Conservation (phyloP, 140 eudicot genomes). For the Bidens hawaiensis region DNA sequence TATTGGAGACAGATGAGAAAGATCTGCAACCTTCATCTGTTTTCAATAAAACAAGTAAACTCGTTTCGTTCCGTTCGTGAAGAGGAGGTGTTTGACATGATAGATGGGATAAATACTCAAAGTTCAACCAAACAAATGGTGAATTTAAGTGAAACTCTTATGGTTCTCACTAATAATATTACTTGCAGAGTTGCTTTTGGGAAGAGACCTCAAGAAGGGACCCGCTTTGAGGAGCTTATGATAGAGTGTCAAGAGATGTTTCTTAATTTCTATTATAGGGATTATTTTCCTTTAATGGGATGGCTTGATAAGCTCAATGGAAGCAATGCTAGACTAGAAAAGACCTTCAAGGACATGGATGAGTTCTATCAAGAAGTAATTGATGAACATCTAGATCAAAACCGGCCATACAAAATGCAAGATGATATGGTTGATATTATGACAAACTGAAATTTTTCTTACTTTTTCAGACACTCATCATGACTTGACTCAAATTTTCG, state of each 20-base stretch:
- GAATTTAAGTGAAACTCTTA: conserved; percentile 20
- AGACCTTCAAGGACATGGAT: conserved; percentile 27
- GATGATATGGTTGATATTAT: conserved; percentile 43
- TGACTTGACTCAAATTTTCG: too few relatives aligned
- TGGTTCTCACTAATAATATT: background rate
- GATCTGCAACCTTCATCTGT: conserved; percentile 18
- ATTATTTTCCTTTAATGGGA: too few relatives aligned
- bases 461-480: too few relatives aligned
- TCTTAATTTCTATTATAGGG: too few relatives aligned
- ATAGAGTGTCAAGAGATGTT: background rate
- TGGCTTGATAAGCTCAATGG: background rate
- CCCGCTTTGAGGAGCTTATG: conserved; percentile 18
- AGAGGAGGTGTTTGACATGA: conserved; percentile 22
- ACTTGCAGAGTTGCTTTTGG: conserved; percentile 35
- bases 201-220: conserved; percentile 6
- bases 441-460: too few relatives aligned
- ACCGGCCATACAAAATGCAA: background rate
- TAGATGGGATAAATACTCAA: background rate
- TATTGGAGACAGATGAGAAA: conserved; percentile 27
- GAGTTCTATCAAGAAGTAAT: conserved; percentile 23
- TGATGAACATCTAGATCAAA: conserved; percentile 1
- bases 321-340: conserved; percentile 14
- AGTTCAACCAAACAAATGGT: background rate
- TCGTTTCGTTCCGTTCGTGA: conserved; percentile 40
- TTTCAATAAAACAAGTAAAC: conserved; percentile 30